These are phyloP conservation scores for Loxodes magnus DNA, from an alignment of 73 alveolate species.

Conservation along the genomic window DNA sequence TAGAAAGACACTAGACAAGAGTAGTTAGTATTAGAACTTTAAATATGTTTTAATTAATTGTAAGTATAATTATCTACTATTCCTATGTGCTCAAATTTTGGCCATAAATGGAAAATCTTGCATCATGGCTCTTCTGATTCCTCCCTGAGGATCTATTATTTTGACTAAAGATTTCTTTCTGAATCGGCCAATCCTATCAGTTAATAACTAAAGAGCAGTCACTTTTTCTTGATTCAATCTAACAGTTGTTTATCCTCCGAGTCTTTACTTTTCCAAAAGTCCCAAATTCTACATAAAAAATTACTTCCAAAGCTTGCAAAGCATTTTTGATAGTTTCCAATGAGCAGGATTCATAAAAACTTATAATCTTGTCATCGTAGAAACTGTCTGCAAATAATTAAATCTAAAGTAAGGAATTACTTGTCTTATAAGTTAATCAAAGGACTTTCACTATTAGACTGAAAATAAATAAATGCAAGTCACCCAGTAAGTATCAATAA, in stretches of 20 bases:
- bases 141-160: constrained; percentile 1
- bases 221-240: background rate
- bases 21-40: no score
- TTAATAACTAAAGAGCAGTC: constrained; percentile 5
- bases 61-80: no score
- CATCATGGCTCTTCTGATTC: constrained; percentile 7
- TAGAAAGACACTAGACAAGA: no score
- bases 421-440: no score
- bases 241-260: background rate
- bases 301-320: background rate
- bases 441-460: constrained; percentile 15
- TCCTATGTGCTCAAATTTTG: no score
- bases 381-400: constrained; percentile 69
- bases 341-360: constrained; percentile 61
- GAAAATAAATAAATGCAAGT: constrained; percentile 44
- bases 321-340: constrained; percentile 60
- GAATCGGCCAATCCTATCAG: constrained; percentile 11
- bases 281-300: constrained; percentile 1
- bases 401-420: constrained; percentile 26
- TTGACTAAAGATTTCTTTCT: constrained; percentile 7
- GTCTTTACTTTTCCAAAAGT: background rate
- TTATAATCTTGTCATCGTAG: constrained; percentile 56
- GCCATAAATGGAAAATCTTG: constrained; percentile 19
- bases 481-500: constrained; percentile 83
- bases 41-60: no score